Evolutionary conservation across 495 filamentous ascomycete species (phyloP), one percentile per base, ranked within the genome.

Genomic region (Xylaria curta): DNA sequence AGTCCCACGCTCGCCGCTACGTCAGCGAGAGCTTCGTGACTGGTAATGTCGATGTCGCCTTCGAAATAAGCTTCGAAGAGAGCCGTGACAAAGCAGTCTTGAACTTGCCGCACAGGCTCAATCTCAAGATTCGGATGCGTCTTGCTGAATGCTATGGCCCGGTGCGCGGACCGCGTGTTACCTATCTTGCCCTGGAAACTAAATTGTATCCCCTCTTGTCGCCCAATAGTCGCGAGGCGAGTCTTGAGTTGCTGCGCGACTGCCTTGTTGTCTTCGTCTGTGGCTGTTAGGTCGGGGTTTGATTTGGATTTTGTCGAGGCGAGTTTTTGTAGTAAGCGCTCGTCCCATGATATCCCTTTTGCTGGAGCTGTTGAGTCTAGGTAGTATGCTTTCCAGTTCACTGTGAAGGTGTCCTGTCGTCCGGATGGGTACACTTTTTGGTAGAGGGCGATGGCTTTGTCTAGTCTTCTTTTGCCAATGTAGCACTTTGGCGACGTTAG

Each of bases 61-160:
- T 97, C 92, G 67, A 95, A 94, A 74, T 95, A 94, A 7, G 86
- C 85, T 26, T 81, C 83, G 80, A 97, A 94, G 8, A 97, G 78
- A 66, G 89, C 84, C 73, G 91, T 87, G 1, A 93, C 87, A 28
- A 94, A 86, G 24, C 85, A 83, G 7, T 87, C 90, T 78, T 94
- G 89, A 24, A 88, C 61, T 82, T 82, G 47, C 81, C 76, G 42
- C 13, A n/a, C 21, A 10, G 33, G 36, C n/a, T 44, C 36, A 44
- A 4, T 5, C 36, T 12, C 7, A 24, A 21, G 4, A 8, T 10
- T 33, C 21, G 38, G 36, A 1, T 89, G 89, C 40, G 86, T 82
- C 68, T 89, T 90, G 21, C 87, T 92, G 62, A 91, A 86, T 78
- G 93, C 89, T 28, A 95, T 84, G 60, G 97, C 77, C 24, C 93